Evolutionary conservation across 768 basidiomycete genomes (phyloP).

Genomic region (Brasilioporus rufonigricans): DNA sequence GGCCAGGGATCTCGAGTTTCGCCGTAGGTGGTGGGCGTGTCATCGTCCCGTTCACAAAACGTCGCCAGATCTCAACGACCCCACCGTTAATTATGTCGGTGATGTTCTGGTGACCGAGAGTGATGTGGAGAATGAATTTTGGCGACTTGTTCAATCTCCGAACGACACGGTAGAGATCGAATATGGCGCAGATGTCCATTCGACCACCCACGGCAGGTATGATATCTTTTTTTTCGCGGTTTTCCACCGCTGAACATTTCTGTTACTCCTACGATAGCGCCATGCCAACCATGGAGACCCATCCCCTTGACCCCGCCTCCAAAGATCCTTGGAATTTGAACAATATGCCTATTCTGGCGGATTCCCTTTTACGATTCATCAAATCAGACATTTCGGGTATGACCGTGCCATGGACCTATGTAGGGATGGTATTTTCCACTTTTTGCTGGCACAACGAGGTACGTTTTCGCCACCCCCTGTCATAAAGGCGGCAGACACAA

Average conservation of each 20-base stretch:
- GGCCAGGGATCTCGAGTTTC: slow-evolving; percentile 86
- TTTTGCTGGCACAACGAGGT: slow-evolving; percentile 99
- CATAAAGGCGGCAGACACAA: slow-evolving; percentile 22
- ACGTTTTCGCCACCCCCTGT: slow-evolving; percentile 23
- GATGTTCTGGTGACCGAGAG: slow-evolving; percentile 75
- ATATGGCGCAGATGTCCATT: slow-evolving; percentile 99
- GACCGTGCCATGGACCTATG: slow-evolving; percentile 99
- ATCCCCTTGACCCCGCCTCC: slow-evolving; percentile 83
- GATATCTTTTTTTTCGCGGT: slow-evolving; percentile 24
- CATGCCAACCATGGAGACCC: slow-evolving; percentile 93
- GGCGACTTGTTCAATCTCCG: slow-evolving; percentile 89
- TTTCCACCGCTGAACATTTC: slow-evolving; percentile 30
- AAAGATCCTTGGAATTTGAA: slow-evolving; percentile 97
- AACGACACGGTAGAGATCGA: slow-evolving; percentile 95
- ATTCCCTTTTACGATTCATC: slow-evolving; percentile 94
- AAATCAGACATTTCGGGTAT: slow-evolving; percentile 99
- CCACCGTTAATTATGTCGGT: slow-evolving; percentile 53
- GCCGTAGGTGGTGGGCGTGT: slow-evolving; percentile 81
- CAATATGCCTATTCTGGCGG: slow-evolving; percentile 90
- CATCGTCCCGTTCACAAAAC: slow-evolving; percentile 54
- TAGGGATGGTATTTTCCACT: slow-evolving; percentile 98
- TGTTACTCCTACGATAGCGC: slow-evolving; percentile 50
- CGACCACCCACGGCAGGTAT: slow-evolving; percentile 95
- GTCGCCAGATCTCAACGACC: slow-evolving; percentile 42
- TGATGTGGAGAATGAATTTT: slow-evolving; percentile 94